Conservation (phyloP, 169 alveolate genomes). For the Eimeria necatrix region DNA sequence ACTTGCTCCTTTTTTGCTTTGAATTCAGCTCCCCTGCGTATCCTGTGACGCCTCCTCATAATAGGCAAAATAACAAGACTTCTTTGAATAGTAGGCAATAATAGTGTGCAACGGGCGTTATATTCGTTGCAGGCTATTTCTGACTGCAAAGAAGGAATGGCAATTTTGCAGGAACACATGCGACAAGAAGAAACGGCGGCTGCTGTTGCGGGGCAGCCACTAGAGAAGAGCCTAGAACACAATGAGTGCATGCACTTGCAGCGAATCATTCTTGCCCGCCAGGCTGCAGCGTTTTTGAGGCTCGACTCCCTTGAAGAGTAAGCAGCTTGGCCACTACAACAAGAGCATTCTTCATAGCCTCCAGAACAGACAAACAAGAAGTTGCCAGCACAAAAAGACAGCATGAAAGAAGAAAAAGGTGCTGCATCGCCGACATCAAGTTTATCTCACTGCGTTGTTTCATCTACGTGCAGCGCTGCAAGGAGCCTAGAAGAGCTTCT, state of each 20-base stretch:
- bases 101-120: background rate
- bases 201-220: constrained; percentile 64
- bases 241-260: constrained; percentile 30
- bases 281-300: constrained; percentile 58
- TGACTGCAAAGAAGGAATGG: constrained; percentile 62
- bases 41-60: background rate
- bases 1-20: background rate
- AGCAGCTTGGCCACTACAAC: background rate
- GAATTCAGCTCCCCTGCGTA: no score
- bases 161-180: constrained; percentile 34
- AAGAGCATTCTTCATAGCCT: background rate
- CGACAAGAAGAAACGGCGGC: constrained; percentile 34
- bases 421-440: background rate
- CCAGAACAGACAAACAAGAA: background rate
- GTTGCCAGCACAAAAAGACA: no score
- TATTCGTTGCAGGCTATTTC: constrained; percentile 44
- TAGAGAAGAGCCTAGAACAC: background rate
- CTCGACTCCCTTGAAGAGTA: constrained; percentile 50
- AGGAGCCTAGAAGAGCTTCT: constrained; percentile 58
- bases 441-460: background rate
- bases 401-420: background rate
- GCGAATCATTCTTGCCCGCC: constrained; percentile 60
- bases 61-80: background rate
- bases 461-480: constrained; percentile 19
- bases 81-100: background rate